Base-by-base conservation (phyloP, 208 protist genomes). In the Crithidia expoeki region DNA sequence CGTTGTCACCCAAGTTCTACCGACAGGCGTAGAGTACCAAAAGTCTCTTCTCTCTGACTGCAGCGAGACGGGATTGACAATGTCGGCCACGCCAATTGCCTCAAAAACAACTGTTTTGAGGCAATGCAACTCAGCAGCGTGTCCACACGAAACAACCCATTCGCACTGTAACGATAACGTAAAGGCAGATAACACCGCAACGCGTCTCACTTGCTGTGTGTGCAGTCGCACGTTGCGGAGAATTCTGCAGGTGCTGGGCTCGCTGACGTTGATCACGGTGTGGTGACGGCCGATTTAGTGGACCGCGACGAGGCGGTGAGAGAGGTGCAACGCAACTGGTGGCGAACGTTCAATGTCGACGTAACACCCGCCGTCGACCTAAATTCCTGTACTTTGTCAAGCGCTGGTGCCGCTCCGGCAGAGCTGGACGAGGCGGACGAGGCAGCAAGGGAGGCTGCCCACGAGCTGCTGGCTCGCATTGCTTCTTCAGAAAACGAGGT, bases 1-100 rank as follows among this genome's bases (percentile, higher is more conserved):
- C 44, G 58, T 38, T 4, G 72, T 77, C n/a, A 77, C 64, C 30
- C 42, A 52, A 30, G 64, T 77, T 5, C 72, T 77, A 2, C 72
- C 72, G 28, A 46, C 46, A n/a, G 72, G 65, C 3, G 65, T 71
- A 7, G 65, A 61, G 5, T 63, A 61, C 52, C 14, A 61, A 7
- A 28, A 30, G 9, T 57, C 32, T 1, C 32, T 68, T 1, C 4
- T 38, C 3, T 36, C 27, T 12, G 4, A 23, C 36, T 23, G 3
- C 11, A 14, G 9, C 23, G 19, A 23, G 21, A n/a, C n/a, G n/a
- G n/a, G n/a, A n/a, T n/a, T n/a, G n/a, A 36, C n/a, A 59, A 1
- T 14, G 5, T 19, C 25, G 25, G 19, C 28, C 6, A 38, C 17
- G 46, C 38, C 32, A 21, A 38, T 17, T 2, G 25, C 33, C 19